These are phyloP conservation scores for Fusarium chuoi DNA, from an alignment of 2,329 filamentous ascomycete genomes.

Conservation along the genomic window DNA sequence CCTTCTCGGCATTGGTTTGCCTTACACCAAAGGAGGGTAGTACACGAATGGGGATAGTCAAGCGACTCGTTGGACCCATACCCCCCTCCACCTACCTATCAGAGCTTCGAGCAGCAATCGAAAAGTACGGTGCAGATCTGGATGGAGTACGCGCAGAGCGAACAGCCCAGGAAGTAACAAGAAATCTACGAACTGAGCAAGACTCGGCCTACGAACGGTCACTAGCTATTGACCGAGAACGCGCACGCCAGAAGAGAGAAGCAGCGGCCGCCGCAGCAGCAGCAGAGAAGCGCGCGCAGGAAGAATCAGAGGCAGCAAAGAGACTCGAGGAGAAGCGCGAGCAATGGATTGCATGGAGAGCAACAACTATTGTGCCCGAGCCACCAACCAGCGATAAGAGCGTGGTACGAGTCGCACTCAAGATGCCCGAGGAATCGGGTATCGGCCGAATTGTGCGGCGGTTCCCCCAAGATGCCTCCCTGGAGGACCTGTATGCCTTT, in stretches of 20 bases:
- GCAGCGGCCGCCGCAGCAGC: slow-evolving; percentile 77
- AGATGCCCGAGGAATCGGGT: slow-evolving; percentile 68
- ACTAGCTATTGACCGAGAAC: slow-evolving; percentile 86
- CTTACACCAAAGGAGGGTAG: slow-evolving; percentile 86
- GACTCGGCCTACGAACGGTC: slow-evolving; percentile 94
- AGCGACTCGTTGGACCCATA: slow-evolving; percentile 79
- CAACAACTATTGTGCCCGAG: slow-evolving; percentile 72
- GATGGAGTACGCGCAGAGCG: slow-evolving; percentile 79
- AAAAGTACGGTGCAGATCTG: slow-evolving; percentile 80
- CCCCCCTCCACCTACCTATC: slow-evolving; percentile 76
- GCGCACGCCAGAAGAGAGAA: slow-evolving; percentile 79
- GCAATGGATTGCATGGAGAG: slow-evolving; percentile 86
- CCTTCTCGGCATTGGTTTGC: slow-evolving; percentile 86
- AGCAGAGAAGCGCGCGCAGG: slow-evolving; percentile 70
- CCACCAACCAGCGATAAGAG: slow-evolving; percentile 71
- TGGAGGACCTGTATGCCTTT: slow-evolving; percentile 95
- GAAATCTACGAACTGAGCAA: slow-evolving; percentile 85
- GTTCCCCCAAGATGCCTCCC: slow-evolving; percentile 73
- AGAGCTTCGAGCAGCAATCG: slow-evolving; percentile 78
- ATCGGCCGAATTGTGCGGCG: slow-evolving; percentile 80
- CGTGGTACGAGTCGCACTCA: slow-evolving; percentile 75
- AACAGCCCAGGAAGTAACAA: slow-evolving; percentile 81
- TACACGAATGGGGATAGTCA: slow-evolving; percentile 90
- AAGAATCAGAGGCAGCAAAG: slow-evolving; percentile 70
- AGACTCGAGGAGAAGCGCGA: slow-evolving; percentile 57